A percentile compares a stretch with the other conserved stretches of the same genome.
Evolutionary conservation across 208 protist genomes (phyloP).

Genomic region (Balamuthia mandrillaris): DNA sequence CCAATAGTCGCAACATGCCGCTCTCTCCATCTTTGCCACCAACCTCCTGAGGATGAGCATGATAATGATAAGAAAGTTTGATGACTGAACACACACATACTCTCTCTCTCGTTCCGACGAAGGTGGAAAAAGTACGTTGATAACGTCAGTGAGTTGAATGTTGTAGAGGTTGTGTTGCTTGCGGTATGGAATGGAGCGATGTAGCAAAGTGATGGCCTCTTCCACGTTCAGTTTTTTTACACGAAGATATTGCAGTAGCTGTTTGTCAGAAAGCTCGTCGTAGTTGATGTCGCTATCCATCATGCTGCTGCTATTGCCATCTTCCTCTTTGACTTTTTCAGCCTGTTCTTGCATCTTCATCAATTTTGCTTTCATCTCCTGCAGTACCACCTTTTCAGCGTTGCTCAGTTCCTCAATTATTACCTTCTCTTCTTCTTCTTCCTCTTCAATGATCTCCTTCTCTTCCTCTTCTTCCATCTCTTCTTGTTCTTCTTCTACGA

Average conservation of each 20-base stretch:
- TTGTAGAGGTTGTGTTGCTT: background rate
- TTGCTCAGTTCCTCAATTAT: too few species aligned
- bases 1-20: background rate
- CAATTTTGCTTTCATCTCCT: background rate
- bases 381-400: background rate
- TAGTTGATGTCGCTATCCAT: background rate
- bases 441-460: background rate
- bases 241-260: background rate
- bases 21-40: too few species aligned
- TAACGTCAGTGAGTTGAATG: background rate
- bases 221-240: background rate
- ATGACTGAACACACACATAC: background rate
- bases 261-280: too few species aligned
- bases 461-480: background rate
- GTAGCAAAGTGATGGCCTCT: background rate
- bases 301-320: background rate
- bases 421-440: background rate
- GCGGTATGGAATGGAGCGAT: background rate
- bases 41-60: background rate
- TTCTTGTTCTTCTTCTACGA: background rate
- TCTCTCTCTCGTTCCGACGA: background rate
- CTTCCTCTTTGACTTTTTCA: background rate
- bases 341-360: background rate
- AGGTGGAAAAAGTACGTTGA: too few species aligned
- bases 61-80: background rate